These are phyloP conservation scores for Elsinoe australis DNA, from an alignment of 2,329 filamentous ascomycete species.

Conservation along the genomic window DNA sequence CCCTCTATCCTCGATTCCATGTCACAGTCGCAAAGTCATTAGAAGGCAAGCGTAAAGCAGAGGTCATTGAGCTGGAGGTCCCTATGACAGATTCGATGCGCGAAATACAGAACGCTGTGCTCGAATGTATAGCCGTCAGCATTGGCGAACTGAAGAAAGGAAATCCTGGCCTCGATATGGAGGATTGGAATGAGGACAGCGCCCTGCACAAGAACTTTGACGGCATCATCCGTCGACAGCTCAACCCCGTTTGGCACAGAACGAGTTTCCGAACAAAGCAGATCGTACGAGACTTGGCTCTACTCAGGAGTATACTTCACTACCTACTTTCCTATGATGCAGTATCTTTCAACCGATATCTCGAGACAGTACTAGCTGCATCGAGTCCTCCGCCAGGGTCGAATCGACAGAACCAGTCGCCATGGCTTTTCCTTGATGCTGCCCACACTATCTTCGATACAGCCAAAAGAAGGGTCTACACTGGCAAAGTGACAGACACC, in stretches of 20 bases:
- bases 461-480: constrained; percentile 80
- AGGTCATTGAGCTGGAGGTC: constrained; percentile 94
- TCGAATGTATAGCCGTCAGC: constrained; percentile 93
- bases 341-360: constrained; percentile 82
- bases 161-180: constrained; percentile 85
- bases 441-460: constrained; percentile 91
- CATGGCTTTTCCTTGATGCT: constrained; percentile 93
- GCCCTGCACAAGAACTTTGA: constrained; percentile 91
- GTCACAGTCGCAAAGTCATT: constrained; percentile 80
- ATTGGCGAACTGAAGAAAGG: constrained; percentile 89
- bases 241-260: constrained; percentile 95
- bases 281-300: constrained; percentile 81
- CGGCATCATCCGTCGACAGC: constrained; percentile 73
- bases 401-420: constrained; percentile 79
- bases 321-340: constrained; percentile 77
- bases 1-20: constrained; percentile 90
- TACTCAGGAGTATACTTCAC: constrained; percentile 75
- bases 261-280: constrained; percentile 92
- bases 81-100: constrained; percentile 93
- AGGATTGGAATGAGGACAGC: constrained; percentile 93
- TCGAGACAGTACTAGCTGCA: constrained; percentile 88
- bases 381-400: constrained; percentile 83
- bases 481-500: constrained; percentile 60
- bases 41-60: constrained; percentile 85
- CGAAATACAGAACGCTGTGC: constrained; percentile 84